Conservation (phyloP, 306 rosid genomes). For the Vigna hirtella region DNA sequence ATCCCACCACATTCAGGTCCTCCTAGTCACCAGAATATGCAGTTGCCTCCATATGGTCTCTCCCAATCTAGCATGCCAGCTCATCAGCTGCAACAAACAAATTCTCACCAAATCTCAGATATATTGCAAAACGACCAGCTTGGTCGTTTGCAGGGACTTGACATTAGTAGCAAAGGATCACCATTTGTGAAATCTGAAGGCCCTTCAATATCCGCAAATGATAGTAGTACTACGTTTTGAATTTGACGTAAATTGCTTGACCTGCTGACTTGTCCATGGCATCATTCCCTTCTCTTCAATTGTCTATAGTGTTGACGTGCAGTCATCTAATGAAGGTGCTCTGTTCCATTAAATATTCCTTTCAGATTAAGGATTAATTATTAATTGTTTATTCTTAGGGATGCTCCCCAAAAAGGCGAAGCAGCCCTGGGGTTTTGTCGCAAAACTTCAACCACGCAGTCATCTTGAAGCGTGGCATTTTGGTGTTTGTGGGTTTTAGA, state of each 20-base stretch:
- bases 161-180: conserved; percentile 76
- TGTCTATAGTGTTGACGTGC: conserved; percentile 80
- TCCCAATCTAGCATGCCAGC: conserved; percentile 57
- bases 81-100: conserved; percentile 71
- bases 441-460: conserved; percentile 40
- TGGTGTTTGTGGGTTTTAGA: conserved; percentile 56
- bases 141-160: conserved; percentile 92
- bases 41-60: conserved; percentile 63
- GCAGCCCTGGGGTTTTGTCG: conserved; percentile 57
- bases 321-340: conserved; percentile 63
- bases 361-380: conserved; percentile 57
- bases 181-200: conserved; percentile 76
- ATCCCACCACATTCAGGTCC: conserved; percentile 65
- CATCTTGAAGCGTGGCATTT: conserved; percentile 51
- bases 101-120: conserved; percentile 70
- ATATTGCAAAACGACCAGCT: conserved; percentile 82
- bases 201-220: conserved; percentile 90
- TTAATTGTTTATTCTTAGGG: conserved; percentile 74
- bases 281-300: conserved; percentile 50
- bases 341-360: conserved; percentile 50
- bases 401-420: conserved; percentile 58
- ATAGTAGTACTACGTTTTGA: conserved; percentile 88
- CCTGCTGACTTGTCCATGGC: conserved; percentile 71
- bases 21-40: conserved; percentile 67
- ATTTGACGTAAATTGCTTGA: conserved; percentile 63